phyloP scores from a whole-genome alignment of 768 basidiomycete genomes.

The Pleurotus salmoneostramineus region DNA sequence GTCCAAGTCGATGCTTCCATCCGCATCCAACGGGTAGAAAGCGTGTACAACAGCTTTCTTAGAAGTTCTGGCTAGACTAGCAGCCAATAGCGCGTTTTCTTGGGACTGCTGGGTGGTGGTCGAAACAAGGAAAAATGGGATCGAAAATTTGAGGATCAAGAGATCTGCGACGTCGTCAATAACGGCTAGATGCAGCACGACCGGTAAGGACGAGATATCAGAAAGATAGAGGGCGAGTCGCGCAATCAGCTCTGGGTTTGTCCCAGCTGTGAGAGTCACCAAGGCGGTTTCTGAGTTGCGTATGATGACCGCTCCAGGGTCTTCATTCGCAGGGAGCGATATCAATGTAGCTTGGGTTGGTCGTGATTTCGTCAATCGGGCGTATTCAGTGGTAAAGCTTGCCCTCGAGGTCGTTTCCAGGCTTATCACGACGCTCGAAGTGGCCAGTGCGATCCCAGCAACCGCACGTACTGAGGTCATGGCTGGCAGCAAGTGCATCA shows the following conservation, averaged over 20 bases:
- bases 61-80: slow-evolving; percentile 68
- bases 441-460: no score
- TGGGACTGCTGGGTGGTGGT: slow-evolving; percentile 76
- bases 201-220: slow-evolving; percentile 57
- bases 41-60: slow-evolving; percentile 81
- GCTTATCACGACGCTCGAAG: no score
- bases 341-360: slow-evolving; percentile 38
- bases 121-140: slow-evolving; percentile 82
- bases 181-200: slow-evolving; percentile 71
- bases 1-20: slow-evolving; percentile 40
- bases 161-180: slow-evolving; percentile 67
- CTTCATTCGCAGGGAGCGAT: slow-evolving; percentile 57
- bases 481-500: no score
- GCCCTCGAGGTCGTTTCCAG: no score
- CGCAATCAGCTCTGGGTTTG: slow-evolving; percentile 48
- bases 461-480: no score
- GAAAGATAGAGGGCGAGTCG: slow-evolving; percentile 66
- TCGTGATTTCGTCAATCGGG: slow-evolving; percentile 26
- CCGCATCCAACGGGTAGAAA: slow-evolving; percentile 50
- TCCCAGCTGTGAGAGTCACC: slow-evolving; percentile 55
- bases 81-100: slow-evolving; percentile 85
- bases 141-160: slow-evolving; percentile 68
- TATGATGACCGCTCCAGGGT: slow-evolving; percentile 56
- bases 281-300: slow-evolving; percentile 41
- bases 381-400: slow-evolving; percentile 22